Evolutionary conservation across 345 rosid genomes (phyloP), one percentile per base, ranked within the genome.

Genomic region (Boechera divaricarpa): DNA sequence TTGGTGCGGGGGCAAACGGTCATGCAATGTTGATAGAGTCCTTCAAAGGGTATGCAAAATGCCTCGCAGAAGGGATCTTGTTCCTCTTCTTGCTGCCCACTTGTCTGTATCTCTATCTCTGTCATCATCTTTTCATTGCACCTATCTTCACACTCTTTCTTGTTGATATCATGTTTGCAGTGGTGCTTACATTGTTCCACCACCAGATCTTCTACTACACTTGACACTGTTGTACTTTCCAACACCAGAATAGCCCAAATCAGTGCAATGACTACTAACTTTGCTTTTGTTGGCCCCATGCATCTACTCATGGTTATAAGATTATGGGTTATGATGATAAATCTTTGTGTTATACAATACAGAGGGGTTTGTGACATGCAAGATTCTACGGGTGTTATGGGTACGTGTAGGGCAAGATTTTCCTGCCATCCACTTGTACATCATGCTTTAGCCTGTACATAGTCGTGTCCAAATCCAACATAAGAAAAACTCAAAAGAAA

Each of bases 351-450:
- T 28, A 53, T 13, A 53, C 24, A 36, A 68, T 36, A 53, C 24
- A 24, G 63, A 48, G 16, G 10, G 10, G 57, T 48, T 54, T n/a
- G 62, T 39, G 62, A 54, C 72, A 68, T 68, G 62, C 72, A 68
- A 39, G 63, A 26, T 39, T 39, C 11, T 38, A 54, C 42, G 8
- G 29, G 56, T 65, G 59, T 24, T 60, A 47, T 7, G 15, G 13
- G 32, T 42, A 70, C 77, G 54, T 73, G 70, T 21, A 52, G 5
- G 5, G 7, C n/a, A 64, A 44, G 36, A 38, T 42, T 21, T 44
- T n/a, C 48, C 26, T 45, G 26, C 49, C 51, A 65, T 57, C 66
- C 72, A 66, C 78, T 56, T 74, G 72, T 49, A 45, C 41, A 45
- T 35, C 73, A 66, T 57, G 67, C 72, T 56, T 44, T 10, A 55